Conservation (phyloP, 352 stramenopile species). For the Globisporangium nunn region DNA sequence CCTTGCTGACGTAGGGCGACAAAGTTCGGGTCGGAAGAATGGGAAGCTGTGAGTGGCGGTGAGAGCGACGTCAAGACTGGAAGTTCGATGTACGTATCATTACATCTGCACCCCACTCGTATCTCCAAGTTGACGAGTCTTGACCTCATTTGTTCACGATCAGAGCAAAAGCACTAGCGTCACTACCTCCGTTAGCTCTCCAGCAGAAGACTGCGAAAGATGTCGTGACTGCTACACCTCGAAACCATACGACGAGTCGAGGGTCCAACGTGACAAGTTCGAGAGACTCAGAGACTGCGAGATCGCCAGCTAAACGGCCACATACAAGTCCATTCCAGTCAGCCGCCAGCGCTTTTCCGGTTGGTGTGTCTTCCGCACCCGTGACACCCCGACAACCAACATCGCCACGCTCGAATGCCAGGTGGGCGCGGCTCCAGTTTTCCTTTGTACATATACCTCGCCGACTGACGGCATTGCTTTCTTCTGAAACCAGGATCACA, state of each 20-base stretch:
- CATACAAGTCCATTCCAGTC: slow-evolving; percentile 15
- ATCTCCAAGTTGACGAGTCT: background rate
- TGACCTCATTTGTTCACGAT: background rate
- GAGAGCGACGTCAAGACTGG: background rate
- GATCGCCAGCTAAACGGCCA: slow-evolving; percentile 5
- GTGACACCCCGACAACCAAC: slow-evolving; percentile 14
- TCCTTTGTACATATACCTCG: background rate
- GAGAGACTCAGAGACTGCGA: slow-evolving; percentile 3
- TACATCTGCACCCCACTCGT: background rate
- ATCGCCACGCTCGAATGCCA: slow-evolving; percentile 21
- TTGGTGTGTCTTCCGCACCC: background rate
- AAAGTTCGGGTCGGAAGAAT: slow-evolving; percentile 25
- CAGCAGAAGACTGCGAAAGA: slow-evolving; percentile 2
- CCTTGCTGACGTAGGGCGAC: slow-evolving; percentile 16
- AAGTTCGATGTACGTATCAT: slow-evolving; percentile 4
- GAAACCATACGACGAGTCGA: background rate
- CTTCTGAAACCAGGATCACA: slow-evolving; percentile 29
- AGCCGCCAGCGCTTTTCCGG: slow-evolving; percentile 2
- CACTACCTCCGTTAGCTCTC: slow-evolving; percentile 7
- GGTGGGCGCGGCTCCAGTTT: slow-evolving; percentile 3
- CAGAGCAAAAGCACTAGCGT: slow-evolving; percentile 10
- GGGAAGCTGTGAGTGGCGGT: slow-evolving; percentile 28
- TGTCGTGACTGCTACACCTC: background rate
- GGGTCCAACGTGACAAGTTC: background rate
- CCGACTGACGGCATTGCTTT: background rate